These are phyloP conservation scores for Debaryomyces nepalensis DNA, from an alignment of 1,139 yeast genomes.

Conservation along the genomic window DNA sequence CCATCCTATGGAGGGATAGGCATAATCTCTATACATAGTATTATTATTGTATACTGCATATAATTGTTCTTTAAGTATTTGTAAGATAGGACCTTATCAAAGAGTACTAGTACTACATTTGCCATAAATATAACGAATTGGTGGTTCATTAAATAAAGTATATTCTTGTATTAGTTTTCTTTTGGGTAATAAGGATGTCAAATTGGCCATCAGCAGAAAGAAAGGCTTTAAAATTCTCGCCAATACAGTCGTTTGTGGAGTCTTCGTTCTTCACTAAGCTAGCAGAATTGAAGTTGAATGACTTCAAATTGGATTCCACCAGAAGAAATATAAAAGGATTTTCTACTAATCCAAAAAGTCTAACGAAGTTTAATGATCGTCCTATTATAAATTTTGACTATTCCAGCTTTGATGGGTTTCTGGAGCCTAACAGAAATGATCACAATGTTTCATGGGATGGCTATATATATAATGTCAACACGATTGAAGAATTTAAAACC, in stretches of 20 bases:
- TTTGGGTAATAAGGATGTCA: neutral
- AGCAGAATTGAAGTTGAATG: conserved; percentile 67
- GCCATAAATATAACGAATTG: too few relatives aligned
- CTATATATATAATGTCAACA: conserved; percentile 65
- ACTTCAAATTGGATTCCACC: conserved; percentile 62
- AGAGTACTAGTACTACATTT: neutral
- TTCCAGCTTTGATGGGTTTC: conserved; percentile 44
- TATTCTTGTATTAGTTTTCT: neutral
- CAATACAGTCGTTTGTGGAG: conserved; percentile 76
- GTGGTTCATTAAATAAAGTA: too few relatives aligned
- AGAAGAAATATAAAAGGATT: conserved; percentile 45
- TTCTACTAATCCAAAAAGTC: conserved; percentile 32
- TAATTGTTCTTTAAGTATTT: conserved; percentile 5
- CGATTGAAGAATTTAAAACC: conserved; percentile 80
- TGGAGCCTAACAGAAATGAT: conserved; percentile 35
- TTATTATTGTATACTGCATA: conserved; percentile 13
- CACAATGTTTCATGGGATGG: conserved; percentile 25
- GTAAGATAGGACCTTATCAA: conserved; percentile 2
- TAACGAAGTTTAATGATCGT: conserved; percentile 47
- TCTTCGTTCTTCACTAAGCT: conserved; percentile 82
- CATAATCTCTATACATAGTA: neutral
- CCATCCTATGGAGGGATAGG: conserved; percentile 29
- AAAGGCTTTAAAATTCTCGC: conserved; percentile 39
- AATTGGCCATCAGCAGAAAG: neutral
- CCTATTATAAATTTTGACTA: conserved; percentile 45